Conservation (phyloP, 805 yeast species). For the Candida suzukii region DNA sequence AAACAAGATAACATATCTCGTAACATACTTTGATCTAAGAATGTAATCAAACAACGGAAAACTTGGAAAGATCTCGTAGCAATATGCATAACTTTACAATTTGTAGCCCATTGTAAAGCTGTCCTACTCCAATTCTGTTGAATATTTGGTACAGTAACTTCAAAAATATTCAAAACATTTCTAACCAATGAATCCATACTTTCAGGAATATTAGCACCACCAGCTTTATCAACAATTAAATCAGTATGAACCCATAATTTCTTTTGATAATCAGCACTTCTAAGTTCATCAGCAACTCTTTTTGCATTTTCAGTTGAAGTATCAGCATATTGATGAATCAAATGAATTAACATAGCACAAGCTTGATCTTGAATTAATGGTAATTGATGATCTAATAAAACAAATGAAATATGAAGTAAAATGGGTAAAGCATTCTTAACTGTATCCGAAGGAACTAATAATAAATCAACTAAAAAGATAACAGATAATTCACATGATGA, state of each 20-base stretch:
- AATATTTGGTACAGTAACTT: conserved; percentile 36
- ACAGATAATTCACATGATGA: conserved; percentile 84
- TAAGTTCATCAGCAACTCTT: conserved; percentile 49
- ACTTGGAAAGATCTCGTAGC: conserved; percentile 96
- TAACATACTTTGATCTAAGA: conserved; percentile 80
- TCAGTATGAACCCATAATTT: conserved; percentile 84
- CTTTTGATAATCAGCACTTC: conserved; percentile 42
- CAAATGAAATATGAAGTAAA: conserved; percentile 71
- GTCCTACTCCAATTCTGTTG: conserved; percentile 82
- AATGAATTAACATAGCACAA: conserved; percentile 61
- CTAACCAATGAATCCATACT: conserved; percentile 74
- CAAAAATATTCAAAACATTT: conserved; percentile 52
- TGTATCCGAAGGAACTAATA: conserved; percentile 59
- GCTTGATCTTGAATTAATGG: conserved; percentile 83
- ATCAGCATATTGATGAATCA: conserved; percentile 55
- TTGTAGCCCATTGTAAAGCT: conserved; percentile 90
- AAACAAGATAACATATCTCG: conserved; percentile 90
- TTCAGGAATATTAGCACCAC: conserved; percentile 78
- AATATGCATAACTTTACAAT: conserved; percentile 93
- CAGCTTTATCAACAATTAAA: conserved; percentile 62
- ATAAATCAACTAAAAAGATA: conserved; percentile 76
- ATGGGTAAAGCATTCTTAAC: conserved; percentile 58
- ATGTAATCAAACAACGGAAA: conserved; percentile 75
- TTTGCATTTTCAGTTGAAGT: conserved; percentile 47
- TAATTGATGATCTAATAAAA: conserved; percentile 81